phyloP scores from a whole-genome alignment of 257 asterid genomes.

The Apocynum venetum region DNA sequence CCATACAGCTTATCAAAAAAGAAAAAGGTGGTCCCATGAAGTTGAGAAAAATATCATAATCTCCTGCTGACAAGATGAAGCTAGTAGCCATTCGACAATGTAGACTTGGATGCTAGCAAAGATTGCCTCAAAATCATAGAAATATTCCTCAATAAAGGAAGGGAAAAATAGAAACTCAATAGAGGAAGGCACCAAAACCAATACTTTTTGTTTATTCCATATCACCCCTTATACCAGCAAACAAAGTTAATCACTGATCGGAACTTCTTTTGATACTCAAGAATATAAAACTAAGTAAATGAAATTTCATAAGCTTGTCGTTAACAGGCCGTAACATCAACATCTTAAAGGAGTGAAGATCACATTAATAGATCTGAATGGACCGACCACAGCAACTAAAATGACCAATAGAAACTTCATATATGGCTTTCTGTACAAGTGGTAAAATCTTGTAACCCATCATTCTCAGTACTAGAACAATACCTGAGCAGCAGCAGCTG shows the following conservation, averaged over 20 bases:
- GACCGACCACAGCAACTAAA: background rate
- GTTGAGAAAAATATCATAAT: too few relatives aligned
- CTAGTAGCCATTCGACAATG: background rate
- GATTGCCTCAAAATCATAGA: background rate
- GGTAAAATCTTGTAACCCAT: background rate
- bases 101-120: background rate
- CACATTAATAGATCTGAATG: background rate
- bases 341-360: background rate
- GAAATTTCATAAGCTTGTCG: background rate
- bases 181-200: background rate
- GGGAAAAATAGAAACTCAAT: too few relatives aligned
- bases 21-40: background rate
- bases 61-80: background rate
- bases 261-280: background rate
- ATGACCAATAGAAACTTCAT: background rate
- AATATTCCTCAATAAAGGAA: background rate
- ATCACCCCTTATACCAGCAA: background rate
- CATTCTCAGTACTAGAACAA: slow-evolving; percentile 11
- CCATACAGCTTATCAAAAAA: background rate
- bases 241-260: too few relatives aligned
- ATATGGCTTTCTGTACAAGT: background rate
- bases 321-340: background rate
- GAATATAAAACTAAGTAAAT: background rate
- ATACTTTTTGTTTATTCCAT: background rate
- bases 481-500: slow-evolving; percentile 88